Percentiles rank a stretch among this genome's conserved stretches.
Conservation (phyloP, 192 early-diverging fungal species). For the Pilaira anomala region DNA sequence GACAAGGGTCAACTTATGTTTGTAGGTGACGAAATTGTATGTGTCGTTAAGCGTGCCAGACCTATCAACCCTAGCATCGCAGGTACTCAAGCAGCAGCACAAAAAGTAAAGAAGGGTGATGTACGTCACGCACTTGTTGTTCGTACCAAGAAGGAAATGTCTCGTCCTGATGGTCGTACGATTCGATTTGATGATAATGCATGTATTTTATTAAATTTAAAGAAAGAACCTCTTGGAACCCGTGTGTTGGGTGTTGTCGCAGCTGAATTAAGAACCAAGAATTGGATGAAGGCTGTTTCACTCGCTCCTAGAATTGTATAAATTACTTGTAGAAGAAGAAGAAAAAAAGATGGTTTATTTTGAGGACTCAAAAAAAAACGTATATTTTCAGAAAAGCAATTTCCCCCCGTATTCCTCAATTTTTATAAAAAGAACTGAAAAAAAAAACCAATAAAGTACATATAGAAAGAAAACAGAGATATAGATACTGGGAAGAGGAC, state of each 20-base stretch:
- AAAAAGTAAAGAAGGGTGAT: constrained; percentile 90
- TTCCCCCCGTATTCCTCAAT: no score
- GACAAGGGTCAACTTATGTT: neutral
- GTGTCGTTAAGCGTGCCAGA: constrained; percentile 91
- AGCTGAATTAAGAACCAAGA: constrained; percentile 86
- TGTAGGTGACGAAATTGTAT: constrained; percentile 90
- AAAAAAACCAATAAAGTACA: no score
- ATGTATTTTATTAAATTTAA: constrained; percentile 90
- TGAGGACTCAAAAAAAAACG: no score
- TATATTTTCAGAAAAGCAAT: no score
- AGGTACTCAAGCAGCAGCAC: constrained; percentile 51
- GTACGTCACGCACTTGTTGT: constrained; percentile 89
- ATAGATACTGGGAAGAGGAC: no score
- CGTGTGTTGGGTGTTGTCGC: constrained; percentile 89
- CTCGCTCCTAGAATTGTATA: constrained; percentile 89
- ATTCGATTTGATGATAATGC: constrained; percentile 98
- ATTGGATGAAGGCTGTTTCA: constrained; percentile 93
- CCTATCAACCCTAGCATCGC: constrained; percentile 59
- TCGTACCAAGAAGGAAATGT: constrained; percentile 83
- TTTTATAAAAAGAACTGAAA: no score
- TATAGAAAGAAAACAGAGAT: no score
- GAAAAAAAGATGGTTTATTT: no score
- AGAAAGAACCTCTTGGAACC: constrained; percentile 91
- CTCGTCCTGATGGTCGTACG: constrained; percentile 87
- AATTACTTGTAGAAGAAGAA: no score